phyloP scores from a whole-genome alignment of 306 rosid species.

The Biancaea sappan region DNA sequence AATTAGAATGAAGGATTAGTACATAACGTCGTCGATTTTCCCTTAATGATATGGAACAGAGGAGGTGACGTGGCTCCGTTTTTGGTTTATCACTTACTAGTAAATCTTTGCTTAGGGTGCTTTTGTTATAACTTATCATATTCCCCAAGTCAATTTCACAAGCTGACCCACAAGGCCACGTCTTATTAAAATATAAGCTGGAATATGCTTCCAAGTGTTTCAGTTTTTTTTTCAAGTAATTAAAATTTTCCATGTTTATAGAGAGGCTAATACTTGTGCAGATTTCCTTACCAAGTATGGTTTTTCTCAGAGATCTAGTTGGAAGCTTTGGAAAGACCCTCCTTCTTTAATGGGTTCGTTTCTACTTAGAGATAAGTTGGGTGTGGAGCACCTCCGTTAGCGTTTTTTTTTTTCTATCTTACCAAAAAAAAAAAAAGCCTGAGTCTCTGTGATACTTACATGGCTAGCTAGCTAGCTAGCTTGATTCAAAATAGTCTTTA shows the following conservation, averaged over 20 bases:
- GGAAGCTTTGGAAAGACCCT: no score
- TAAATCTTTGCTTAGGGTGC: slow-evolving; percentile 7
- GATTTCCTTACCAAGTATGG: no score
- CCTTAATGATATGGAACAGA: slow-evolving; percentile 32
- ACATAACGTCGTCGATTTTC: slow-evolving; percentile 21
- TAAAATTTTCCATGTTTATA: no score
- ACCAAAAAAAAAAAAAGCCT: no score
- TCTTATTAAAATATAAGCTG: neutral
- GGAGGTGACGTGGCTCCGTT: slow-evolving; percentile 36
- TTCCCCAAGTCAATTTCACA: slow-evolving; percentile 17
- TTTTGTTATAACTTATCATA: slow-evolving; percentile 29
- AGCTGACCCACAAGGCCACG: neutral
- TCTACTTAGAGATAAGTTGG: no score
- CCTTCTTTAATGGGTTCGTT: no score
- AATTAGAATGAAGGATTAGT: slow-evolving; percentile 23
- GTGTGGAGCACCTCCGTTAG: no score
- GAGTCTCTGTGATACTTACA: neutral
- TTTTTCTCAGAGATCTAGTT: no score
- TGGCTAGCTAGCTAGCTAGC: neutral
- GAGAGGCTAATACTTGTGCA: no score
- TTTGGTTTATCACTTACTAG: slow-evolving; percentile 32
- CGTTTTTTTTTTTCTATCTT: no score
- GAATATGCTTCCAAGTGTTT: no score
- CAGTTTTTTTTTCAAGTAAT: no score
- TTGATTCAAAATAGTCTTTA: neutral